Evolutionary conservation across 768 basidiomycete genomes (phyloP), one percentile per base, ranked within the genome.

Genomic region (Phlebiopsis flavidoalba): DNA sequence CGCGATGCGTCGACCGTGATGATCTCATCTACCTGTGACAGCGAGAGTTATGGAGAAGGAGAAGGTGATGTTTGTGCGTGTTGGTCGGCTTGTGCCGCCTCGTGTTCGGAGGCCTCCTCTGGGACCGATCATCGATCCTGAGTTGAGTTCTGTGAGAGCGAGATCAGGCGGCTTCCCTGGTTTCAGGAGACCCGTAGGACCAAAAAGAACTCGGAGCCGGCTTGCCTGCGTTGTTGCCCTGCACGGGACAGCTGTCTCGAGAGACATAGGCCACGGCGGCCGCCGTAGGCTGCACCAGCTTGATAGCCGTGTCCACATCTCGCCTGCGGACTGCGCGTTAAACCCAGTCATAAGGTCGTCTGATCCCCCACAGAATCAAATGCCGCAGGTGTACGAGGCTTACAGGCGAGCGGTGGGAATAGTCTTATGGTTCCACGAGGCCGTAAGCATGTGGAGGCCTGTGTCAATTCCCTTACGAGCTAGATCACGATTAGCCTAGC

Each of bases 121-220:
- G 52, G 21, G 59, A 37, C 53, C 53, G 24, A 37, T 15, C 37
- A 37, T 45, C 35, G 43, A 45, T 7, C 26, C 26, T 40, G 54
- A 36, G 24, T n/a, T n/a, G 37, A 24, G 54, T 55, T n/a, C 54
- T 55, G 54, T 55, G 54, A 55, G 51, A 17, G 57, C 60, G 60
- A n/a, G 60, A 61, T 56, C 60, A 61, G 60, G n/a, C n/a, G 19
- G 24, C 52, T 50, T 53, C 36, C 45, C 43, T 55, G 57, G 57
- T 58, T 45, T 47, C 57, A 58, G 57, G 55, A 31, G 57, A 51
- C 58, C 36, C 48, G 37, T 35, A 59, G 48, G 36, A 43, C 33
- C 48, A 24, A 46, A 31, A 24, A n/a, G 35, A 47, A 58, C 6
- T 21, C 57, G 21, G 31, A 46, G 15, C 36, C 33, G 12, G 19